A percentile compares a stretch with the other conserved stretches of the same genome.
Evolutionary conservation across 352 stramenopile genomes (phyloP).

Genomic region (Pythium insidiosum): DNA sequence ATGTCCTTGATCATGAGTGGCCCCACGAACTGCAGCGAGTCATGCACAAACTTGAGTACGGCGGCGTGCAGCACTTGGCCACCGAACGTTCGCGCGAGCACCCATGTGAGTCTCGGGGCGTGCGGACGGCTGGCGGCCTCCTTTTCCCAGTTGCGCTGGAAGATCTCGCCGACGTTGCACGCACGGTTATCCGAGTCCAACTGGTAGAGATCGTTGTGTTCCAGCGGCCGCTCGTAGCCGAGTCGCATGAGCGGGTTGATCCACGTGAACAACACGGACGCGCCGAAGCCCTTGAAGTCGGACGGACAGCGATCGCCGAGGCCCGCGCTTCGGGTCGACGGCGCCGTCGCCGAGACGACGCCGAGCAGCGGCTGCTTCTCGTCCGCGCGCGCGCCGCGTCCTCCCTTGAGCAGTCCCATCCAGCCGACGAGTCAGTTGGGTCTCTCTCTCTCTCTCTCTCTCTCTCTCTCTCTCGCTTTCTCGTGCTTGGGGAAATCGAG

Average conservation of each 20-base stretch:
- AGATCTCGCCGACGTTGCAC: conserved; percentile 27
- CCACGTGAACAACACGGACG: conserved; percentile 74
- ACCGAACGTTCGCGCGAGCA: conserved; percentile 49
- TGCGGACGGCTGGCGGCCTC: conserved; percentile 22
- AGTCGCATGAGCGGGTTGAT: conserved; percentile 82
- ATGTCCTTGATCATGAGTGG: conserved; percentile 83
- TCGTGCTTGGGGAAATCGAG: too few relatives aligned
- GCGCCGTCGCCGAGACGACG: background rate
- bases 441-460: background rate
- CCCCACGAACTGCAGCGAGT: conserved; percentile 79
- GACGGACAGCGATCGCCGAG: conserved; percentile 45
- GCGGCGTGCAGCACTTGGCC: conserved; percentile 23
- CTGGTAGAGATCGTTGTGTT: conserved; percentile 81
- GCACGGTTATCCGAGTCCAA: conserved; percentile 71
- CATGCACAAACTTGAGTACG: conserved; percentile 77
- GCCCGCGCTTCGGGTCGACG: conserved; percentile 9
- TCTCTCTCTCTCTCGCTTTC: background rate
- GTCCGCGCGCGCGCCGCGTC: background rate
- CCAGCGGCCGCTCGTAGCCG: conserved; percentile 66
- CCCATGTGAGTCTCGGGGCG: conserved; percentile 43
- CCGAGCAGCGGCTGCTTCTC: conserved; percentile 22
- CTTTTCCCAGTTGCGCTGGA: conserved; percentile 33
- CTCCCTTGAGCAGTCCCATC: conserved; percentile 3
- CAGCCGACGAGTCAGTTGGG: background rate
- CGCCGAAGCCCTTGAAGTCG: conserved; percentile 41